Base-by-base conservation (phyloP, 2,329 filamentous ascomycete species). In the Tolypocladium tundrense region DNA sequence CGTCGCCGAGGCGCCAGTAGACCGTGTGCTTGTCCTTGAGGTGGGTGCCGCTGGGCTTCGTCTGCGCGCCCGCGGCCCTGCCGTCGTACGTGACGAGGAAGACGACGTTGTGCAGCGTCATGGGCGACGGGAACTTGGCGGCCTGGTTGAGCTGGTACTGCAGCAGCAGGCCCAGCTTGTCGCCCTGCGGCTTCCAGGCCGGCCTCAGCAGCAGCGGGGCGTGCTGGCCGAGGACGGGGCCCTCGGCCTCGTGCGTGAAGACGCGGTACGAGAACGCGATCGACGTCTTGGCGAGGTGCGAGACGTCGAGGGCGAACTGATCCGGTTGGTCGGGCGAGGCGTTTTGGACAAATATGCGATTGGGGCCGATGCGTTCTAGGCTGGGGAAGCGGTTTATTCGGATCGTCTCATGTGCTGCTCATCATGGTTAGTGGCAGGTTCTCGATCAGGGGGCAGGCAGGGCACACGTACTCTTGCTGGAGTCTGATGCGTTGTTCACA, bases 201-300 rank as follows among this genome's bases (percentile, higher is more conserved):
- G 90, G 87, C 24, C 82, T 84, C 52, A 96, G 76, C 19, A 88
- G 75, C 14, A 97, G 75, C 0, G 92, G 91, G 13, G 88, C 87
- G 65, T 90, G 86, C 4, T 75, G 68, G 7, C 72, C 73, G 6
- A 81, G 72, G 2, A 72, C 62, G 1, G 72, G 61, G 6, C 72
- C 64, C n/a, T 82, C 77, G 45, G 72, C 66, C 21, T 83, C 78
- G 39, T 91, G 86, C 37, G 89, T 73, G 64, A 94, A 90, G 13
- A 97, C 79, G 66, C 92, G 89, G 72, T 97, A 99, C 60, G 94
- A 96, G 76, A 99, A 97, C 9, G 88, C 93, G 8, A 93, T 86
- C 0, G 87, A 82, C 1, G 90, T 87, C 65, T 87, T 85, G 64
- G 85, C 79, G 60, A 97, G 82, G 68, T 87, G 85, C 16, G 85